phyloP scores from a whole-genome alignment of 2,329 filamentous ascomycete species.

The Periglandula ipomoeae region DNA sequence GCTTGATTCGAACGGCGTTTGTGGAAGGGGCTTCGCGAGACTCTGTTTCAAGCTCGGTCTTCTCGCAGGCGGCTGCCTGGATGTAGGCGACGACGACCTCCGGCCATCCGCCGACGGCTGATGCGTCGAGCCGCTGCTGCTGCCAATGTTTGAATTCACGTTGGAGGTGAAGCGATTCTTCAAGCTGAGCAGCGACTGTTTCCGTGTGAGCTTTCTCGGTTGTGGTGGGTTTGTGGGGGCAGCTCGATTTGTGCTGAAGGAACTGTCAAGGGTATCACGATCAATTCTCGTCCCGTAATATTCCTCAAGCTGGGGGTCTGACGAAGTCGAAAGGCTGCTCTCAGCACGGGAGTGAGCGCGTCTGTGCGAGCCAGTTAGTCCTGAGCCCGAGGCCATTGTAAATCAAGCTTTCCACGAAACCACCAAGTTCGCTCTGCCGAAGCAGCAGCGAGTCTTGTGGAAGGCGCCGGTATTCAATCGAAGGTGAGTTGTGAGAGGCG shows the following conservation, averaged over 20 bases:
- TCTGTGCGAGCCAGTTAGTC: constrained; percentile 24
- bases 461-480: background rate
- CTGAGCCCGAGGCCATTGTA: constrained; percentile 19
- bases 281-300: constrained; percentile 18
- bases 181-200: constrained; percentile 33
- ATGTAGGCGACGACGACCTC: constrained; percentile 11
- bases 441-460: background rate
- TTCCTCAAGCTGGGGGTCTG: constrained; percentile 37
- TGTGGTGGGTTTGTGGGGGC: constrained; percentile 37
- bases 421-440: background rate
- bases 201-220: constrained; percentile 32
- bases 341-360: constrained; percentile 16
- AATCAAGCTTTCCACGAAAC: background rate
- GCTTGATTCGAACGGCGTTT: constrained; percentile 30
- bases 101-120: constrained; percentile 9
- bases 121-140: background rate
- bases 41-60: constrained; percentile 46
- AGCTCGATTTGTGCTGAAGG: constrained; percentile 43
- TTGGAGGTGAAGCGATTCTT: constrained; percentile 17
- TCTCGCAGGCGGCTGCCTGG: constrained; percentile 37
- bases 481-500: background rate
- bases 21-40: constrained; percentile 48
- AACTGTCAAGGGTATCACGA: constrained; percentile 33
- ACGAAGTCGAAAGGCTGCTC: constrained; percentile 25
- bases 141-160: background rate